Conservation (phyloP, 306 rosid species). For the Castanospermum australe region DNA sequence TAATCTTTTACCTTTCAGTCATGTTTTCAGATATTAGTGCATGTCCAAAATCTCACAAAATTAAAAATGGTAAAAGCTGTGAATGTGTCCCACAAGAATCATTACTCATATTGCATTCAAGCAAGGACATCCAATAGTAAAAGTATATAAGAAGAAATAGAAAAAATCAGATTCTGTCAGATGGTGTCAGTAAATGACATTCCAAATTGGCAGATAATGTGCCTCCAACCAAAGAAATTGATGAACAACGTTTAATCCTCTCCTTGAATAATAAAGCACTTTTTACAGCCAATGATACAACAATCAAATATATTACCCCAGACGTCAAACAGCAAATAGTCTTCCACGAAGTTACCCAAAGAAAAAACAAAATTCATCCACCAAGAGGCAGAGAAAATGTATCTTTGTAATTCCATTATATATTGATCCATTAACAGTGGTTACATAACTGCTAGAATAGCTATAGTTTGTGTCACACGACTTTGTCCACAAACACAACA, state of each 20-base stretch:
- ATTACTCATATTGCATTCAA: background rate
- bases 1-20: background rate
- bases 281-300: background rate
- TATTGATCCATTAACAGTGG: background rate
- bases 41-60: background rate
- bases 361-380: no score
- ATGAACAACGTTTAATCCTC: background rate
- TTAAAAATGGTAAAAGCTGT: background rate
- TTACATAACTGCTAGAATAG: background rate
- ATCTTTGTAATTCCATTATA: background rate
- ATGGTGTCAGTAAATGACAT: background rate
- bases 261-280: background rate
- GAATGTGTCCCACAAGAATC: constrained; percentile 3
- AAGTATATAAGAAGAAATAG: no score
- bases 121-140: background rate
- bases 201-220: background rate
- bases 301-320: background rate
- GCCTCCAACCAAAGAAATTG: background rate
- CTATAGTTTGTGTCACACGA: background rate
- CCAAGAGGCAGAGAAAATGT: background rate
- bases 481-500: background rate
- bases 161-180: no score
- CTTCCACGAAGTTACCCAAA: no score
- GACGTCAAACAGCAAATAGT: background rate
- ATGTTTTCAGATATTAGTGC: background rate